Conservation (phyloP, 148 eudicot genomes). For the Cornus controversa region DNA sequence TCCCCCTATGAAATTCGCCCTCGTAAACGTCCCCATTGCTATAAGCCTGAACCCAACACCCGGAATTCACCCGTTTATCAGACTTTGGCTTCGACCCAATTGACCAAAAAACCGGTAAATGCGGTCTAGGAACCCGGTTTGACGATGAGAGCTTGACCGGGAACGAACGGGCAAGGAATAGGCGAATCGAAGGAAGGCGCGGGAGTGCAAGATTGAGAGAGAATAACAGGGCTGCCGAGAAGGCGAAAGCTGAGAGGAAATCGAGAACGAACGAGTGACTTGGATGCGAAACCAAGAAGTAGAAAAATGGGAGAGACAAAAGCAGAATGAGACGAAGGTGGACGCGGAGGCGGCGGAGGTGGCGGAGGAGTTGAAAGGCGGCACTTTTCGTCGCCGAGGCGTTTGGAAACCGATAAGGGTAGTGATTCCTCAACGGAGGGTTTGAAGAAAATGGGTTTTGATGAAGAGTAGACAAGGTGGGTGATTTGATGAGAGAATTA, state of each 20-base stretch:
- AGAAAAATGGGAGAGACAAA: slow-evolving; percentile 68
- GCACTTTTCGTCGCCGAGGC: slow-evolving; percentile 39
- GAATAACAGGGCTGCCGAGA: slow-evolving; percentile 78
- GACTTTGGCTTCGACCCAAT: slow-evolving; percentile 67
- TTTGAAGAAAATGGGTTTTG: slow-evolving; percentile 41
- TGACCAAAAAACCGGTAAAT: slow-evolving; percentile 87
- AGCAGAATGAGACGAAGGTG: slow-evolving; percentile 55
- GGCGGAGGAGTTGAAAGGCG: slow-evolving; percentile 36
- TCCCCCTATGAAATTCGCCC: slow-evolving; percentile 91
- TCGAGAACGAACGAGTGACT: slow-evolving; percentile 73
- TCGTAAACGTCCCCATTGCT: slow-evolving; percentile 92
- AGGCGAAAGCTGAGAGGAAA: slow-evolving; percentile 87
- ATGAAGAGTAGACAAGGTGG: slow-evolving; percentile 51
- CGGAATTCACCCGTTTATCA: slow-evolving; percentile 59
- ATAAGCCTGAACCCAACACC: slow-evolving; percentile 81
- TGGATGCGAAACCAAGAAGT: slow-evolving; percentile 81
- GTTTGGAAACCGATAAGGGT: slow-evolving; percentile 36
- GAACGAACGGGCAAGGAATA: slow-evolving; percentile 63
- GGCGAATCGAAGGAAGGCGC: slow-evolving; percentile 72
- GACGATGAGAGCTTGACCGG: slow-evolving; percentile 48
- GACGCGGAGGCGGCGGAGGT: slow-evolving; percentile 45
- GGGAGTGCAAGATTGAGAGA: slow-evolving; percentile 87
- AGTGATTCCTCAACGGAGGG: slow-evolving; percentile 27
- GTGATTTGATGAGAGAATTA: slow-evolving; percentile 45
- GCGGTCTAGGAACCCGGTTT: slow-evolving; percentile 22